These are phyloP conservation scores for Smallanthus sonchifolius DNA, from an alignment of 129 eudicot genomes.

Conservation along the genomic window DNA sequence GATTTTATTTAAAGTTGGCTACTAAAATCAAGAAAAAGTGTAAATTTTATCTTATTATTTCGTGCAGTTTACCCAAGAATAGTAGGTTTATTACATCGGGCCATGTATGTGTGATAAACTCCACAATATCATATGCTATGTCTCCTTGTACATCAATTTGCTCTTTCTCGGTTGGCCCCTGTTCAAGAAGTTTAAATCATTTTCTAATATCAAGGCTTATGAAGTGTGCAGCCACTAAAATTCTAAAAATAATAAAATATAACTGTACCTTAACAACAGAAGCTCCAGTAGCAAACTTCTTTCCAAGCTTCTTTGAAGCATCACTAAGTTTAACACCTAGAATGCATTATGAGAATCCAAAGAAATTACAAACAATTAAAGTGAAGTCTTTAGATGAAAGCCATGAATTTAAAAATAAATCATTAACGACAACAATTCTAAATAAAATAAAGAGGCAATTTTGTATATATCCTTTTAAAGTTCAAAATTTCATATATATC, in stretches of 20 bases:
- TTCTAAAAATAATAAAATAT: background rate
- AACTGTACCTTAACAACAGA: slow-evolving; percentile 86
- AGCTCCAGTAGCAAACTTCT: slow-evolving; percentile 91
- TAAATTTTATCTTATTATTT: background rate
- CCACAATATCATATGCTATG: slow-evolving; percentile 73
- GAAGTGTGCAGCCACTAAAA: background rate
- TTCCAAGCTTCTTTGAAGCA: slow-evolving; percentile 94
- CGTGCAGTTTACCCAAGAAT: background rate
- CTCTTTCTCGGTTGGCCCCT: slow-evolving; percentile 93
- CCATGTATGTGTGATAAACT: slow-evolving; percentile 83
- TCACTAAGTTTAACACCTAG: slow-evolving; percentile 79
- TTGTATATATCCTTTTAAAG: no score
- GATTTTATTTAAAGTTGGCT: no score
- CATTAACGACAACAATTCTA: background rate
- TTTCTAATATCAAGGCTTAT: background rate
- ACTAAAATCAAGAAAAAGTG: background rate
- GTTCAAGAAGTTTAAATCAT: background rate
- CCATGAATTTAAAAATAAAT: background rate
- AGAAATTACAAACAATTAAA: background rate
- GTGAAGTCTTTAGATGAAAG: background rate
- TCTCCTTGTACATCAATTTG: slow-evolving; percentile 95
- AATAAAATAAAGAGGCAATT: background rate
- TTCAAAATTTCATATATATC: no score
- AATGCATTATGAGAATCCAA: background rate
- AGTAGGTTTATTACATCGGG: slow-evolving; percentile 53